Conservation (phyloP, 257 asterid species). For the Rubia yunnanensis region DNA sequence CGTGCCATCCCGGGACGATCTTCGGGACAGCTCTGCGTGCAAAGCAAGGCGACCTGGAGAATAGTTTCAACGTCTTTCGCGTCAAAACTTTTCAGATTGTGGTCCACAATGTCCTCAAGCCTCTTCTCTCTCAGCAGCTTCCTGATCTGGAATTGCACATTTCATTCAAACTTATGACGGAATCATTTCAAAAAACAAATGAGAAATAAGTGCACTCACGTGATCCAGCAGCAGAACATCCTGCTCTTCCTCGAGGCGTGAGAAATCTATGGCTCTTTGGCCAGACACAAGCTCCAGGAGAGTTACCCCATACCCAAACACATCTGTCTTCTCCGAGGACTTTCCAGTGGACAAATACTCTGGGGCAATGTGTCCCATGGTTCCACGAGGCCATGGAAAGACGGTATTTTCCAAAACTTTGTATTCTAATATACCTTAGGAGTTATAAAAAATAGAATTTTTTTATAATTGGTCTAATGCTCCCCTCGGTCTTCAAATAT, state of each 20-base stretch:
- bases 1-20: constrained; percentile 74
- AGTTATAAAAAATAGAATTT: no score
- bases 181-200: not conserved
- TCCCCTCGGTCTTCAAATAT: no score
- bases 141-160: constrained; percentile 39
- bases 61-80: constrained; percentile 54
- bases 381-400: no score
- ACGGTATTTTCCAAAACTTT: no score
- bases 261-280: constrained; percentile 80
- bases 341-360: no score
- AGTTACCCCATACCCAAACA: constrained; percentile 81
- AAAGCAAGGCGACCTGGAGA: constrained; percentile 75
- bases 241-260: constrained; percentile 87
- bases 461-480: no score
- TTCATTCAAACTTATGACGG: not conserved
- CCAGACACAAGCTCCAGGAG: constrained; percentile 87
- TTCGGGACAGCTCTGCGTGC: constrained; percentile 75
- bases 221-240: constrained; percentile 84
- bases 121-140: constrained; percentile 61
- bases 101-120: constrained; percentile 56
- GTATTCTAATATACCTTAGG: no score
- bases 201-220: constrained; percentile 38
- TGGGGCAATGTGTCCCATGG: no score
- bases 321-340: no score
- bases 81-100: constrained; percentile 38